phyloP scores from a whole-genome alignment of 2,329 filamentous ascomycete species.

The Xylariaceae sp. region DNA sequence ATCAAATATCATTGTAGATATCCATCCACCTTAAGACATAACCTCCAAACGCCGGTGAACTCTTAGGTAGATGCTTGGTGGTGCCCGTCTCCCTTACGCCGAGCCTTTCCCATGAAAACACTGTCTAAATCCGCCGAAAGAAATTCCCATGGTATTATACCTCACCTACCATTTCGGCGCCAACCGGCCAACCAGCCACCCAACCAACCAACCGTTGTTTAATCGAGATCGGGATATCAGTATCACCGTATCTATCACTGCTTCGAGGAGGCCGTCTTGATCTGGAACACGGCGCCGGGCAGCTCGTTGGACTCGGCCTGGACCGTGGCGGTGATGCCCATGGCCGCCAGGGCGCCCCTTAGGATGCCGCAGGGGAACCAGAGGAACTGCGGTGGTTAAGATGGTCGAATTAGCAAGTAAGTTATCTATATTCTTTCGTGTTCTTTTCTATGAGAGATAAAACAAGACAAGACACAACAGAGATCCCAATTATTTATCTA shows the following conservation, averaged over 20 bases:
- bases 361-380: conserved; percentile 96
- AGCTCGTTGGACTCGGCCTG: conserved; percentile 88
- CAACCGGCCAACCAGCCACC: no score
- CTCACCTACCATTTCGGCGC: no score
- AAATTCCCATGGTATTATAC: no score
- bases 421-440: background rate
- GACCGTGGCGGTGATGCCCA: conserved; percentile 89
- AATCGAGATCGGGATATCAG: no score
- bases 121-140: no score
- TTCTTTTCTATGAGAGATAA: background rate
- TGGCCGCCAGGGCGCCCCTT: conserved; percentile 83
- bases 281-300: conserved; percentile 90
- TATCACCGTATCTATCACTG: conserved; percentile 18
- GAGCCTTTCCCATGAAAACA: background rate
- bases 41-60: conserved; percentile 18
- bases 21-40: conserved; percentile 8
- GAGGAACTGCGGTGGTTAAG: conserved; percentile 68
- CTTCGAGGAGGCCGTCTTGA: conserved; percentile 78
- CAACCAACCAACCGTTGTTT: no score
- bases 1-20: conserved; percentile 13
- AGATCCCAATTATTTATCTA: background rate
- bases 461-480: no score
- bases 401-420: background rate
- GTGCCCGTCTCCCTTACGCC: conserved; percentile 6
- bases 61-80: no score